A percentile compares a stretch with the other conserved stretches of the same genome.
These are phyloP conservation scores for Onygenales sp. DNA, from an alignment of 2,329 filamentous ascomycete genomes.

Conservation along the genomic window DNA sequence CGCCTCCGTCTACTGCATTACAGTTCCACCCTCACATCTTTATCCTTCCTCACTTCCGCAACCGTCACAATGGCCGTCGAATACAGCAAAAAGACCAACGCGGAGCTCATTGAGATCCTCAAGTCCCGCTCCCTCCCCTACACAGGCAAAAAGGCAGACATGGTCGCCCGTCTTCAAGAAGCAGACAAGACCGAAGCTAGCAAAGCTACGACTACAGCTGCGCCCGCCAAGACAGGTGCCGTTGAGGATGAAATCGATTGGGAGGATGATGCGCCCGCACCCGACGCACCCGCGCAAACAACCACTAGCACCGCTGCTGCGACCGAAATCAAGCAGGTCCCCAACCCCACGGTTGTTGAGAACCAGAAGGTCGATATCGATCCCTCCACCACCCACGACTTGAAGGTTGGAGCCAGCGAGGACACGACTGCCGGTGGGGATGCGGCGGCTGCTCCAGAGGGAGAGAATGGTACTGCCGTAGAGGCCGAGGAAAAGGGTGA, in stretches of 20 bases:
- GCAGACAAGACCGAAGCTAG: constrained; percentile 35
- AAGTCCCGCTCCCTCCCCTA: constrained; percentile 39
- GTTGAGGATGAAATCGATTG: constrained; percentile 38
- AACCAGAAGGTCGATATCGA: constrained; percentile 30
- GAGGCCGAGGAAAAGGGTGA: constrained; percentile 11
- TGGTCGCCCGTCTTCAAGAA: constrained; percentile 38
- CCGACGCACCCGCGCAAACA: constrained; percentile 17
- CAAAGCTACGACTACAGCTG: constrained; percentile 9
- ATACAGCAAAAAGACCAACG: constrained; percentile 42
- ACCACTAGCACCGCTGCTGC: constrained; percentile 21
- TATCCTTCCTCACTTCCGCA: background rate
- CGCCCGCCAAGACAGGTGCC: constrained; percentile 11
- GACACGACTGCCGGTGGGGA: constrained; percentile 5
- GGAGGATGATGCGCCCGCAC: constrained; percentile 28
- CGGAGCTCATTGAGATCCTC: constrained; percentile 40
- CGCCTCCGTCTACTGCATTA: background rate
- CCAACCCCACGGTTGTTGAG: constrained; percentile 30
- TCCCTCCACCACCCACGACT: constrained; percentile 29
- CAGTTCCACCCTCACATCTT: background rate
- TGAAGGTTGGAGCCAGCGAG: constrained; percentile 25
- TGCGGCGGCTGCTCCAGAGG: constrained; percentile 8
- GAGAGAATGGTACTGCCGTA: constrained; percentile 7
- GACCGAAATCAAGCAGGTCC: constrained; percentile 23
- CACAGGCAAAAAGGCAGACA: constrained; percentile 41
- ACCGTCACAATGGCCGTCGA: constrained; percentile 28